Evolutionary conservation across 2,329 filamentous ascomycete species (phyloP).

Genomic region (Penicillium occitanis): DNA sequence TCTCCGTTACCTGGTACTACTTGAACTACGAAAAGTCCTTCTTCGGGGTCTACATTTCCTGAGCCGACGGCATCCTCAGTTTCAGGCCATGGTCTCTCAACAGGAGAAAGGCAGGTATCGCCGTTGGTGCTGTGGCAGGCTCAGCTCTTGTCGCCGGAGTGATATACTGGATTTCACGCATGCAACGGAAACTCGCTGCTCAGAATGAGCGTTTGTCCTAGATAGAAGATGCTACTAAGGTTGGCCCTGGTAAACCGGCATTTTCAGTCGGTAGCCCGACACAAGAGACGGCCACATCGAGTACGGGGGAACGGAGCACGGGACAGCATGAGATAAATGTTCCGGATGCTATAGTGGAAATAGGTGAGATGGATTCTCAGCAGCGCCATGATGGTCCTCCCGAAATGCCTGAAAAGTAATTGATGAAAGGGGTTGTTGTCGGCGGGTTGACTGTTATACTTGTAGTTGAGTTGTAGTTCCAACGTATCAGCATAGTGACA

Average conservation of each 20-base stretch:
- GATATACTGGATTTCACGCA: background rate
- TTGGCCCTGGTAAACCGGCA: background rate
- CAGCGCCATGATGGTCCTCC: background rate
- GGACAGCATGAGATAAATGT: background rate
- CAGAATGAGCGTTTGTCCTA: background rate
- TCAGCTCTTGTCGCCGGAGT: background rate
- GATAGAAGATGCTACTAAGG: background rate
- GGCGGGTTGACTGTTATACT: background rate
- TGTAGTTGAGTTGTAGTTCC: background rate
- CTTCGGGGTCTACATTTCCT: background rate
- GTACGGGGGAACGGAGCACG: background rate
- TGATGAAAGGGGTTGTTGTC: background rate
- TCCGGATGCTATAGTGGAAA: background rate
- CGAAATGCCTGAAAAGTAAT: background rate
- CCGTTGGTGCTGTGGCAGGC: background rate
- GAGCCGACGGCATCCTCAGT: background rate
- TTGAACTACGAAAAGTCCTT: background rate
- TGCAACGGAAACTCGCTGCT: background rate
- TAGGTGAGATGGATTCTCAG: background rate
- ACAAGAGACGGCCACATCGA: background rate
- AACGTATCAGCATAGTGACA: background rate
- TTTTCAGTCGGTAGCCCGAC: background rate
- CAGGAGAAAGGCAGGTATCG: background rate
- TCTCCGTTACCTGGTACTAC: background rate
- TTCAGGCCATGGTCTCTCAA: background rate